Base-by-base conservation (phyloP, 225 moss, liverwort and hornwort genomes). In the Pleurozium schreberi region DNA sequence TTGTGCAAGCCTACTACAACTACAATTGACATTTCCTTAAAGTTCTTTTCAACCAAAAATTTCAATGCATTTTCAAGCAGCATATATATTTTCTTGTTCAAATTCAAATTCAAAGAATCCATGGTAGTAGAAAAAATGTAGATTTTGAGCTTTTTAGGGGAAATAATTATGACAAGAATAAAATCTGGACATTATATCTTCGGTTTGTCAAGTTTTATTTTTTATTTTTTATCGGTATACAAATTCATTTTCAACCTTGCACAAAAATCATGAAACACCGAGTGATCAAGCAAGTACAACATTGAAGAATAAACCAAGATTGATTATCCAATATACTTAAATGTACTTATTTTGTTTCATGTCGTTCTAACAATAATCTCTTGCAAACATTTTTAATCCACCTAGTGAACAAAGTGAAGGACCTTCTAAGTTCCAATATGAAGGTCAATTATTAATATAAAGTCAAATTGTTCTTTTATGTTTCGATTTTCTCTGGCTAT, bases 401-500 rank as follows among this genome's bases (percentile, higher is more conserved):
- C 18, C 18, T 18, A 71, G 2, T 26, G 2, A 15, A 3, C 27
- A 27, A 27, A 0, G 43, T 71, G 5, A 43, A 27, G 16, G 3
- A 43, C 27, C 27, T 43, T 43, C 28, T 17, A 71, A 27, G 14
- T 14, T 70, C 2, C 0, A 5, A 27, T 43, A 43, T 27, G 16
- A 9, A 43, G 27, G 16, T 71, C 16, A 43, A 5, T 43, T 43
- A 10, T 71, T 28, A 9, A 71, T 71, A 71, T 43, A 16, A 71
- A 27, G 3, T 71, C 15, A 71, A 71, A 28, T 1, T 27, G 9
- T 43, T 70, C 27, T 27, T 27, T 10, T 27, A 10, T 28, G 17
- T 71, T 43, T 71, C 9, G 27, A 43, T 43, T 5, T 71, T 2
- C 1, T 43, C 16, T 9, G 0, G 3, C 3, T 0, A 0, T 28